phyloP scores from a whole-genome alignment of 148 eudicot genomes.

The Cornus controversa region DNA sequence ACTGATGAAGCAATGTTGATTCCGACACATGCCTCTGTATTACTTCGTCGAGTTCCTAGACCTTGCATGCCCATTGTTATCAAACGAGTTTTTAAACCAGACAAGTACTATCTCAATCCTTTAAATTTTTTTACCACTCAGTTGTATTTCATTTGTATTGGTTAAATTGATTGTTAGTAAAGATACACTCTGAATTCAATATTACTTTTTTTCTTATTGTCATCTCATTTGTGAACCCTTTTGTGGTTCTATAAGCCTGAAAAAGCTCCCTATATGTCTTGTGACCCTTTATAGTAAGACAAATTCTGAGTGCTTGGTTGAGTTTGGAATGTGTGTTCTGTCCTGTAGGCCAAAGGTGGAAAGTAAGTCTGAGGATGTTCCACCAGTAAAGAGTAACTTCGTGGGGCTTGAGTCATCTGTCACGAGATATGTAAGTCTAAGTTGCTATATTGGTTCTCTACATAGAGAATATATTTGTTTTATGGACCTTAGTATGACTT shows the following conservation, averaged over 20 bases:
- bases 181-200: neutral
- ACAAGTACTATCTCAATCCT: slow-evolving; percentile 63
- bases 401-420: slow-evolving; percentile 52
- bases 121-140: slow-evolving; percentile 19
- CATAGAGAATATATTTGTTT: neutral
- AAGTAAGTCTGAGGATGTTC: slow-evolving; percentile 43
- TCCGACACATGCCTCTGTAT: slow-evolving; percentile 81
- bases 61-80: slow-evolving; percentile 75
- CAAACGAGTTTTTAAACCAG: slow-evolving; percentile 32
- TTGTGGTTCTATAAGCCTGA: slow-evolving; percentile 6
- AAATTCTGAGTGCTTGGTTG: slow-evolving; percentile 4
- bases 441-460: neutral
- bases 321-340: slow-evolving; percentile 13
- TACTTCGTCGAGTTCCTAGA: slow-evolving; percentile 86
- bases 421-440: slow-evolving; percentile 43
- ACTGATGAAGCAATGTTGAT: slow-evolving; percentile 80
- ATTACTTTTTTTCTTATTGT: neutral
- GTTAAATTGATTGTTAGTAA: neutral
- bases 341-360: slow-evolving; percentile 61
- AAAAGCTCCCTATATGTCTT: neutral
- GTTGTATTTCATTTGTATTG: neutral
- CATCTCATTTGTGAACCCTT: neutral
- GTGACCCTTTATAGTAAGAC: neutral
- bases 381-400: slow-evolving; percentile 43
- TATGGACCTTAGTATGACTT: neutral